Evolutionary conservation across 1,284 basidiomycete genomes (phyloP).

Genomic region (Ceratobasidium sp.): DNA sequence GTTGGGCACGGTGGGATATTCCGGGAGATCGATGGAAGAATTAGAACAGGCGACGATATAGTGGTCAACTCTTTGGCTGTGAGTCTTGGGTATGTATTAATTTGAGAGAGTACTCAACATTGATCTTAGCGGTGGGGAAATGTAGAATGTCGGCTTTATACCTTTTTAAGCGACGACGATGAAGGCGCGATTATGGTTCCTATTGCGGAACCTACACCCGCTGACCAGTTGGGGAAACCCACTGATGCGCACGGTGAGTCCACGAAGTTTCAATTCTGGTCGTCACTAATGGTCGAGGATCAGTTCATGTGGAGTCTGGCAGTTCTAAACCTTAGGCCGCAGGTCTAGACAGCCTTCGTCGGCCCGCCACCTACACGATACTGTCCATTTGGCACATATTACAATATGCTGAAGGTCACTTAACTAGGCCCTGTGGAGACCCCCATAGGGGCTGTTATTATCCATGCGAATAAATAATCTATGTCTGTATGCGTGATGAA

Average conservation of each 20-base stretch:
- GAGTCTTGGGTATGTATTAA: neutral
- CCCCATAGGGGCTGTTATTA: no score
- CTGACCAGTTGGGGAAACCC: constrained; percentile 1
- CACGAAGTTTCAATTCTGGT: neutral
- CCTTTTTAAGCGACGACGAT: constrained; percentile 28
- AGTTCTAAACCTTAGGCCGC: neutral
- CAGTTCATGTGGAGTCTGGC: neutral
- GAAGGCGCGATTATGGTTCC: constrained; percentile 22
- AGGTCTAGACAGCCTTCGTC: no score
- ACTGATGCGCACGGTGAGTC: constrained; percentile 24
- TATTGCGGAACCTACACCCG: neutral
- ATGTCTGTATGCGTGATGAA: no score
- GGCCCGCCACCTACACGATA: no score
- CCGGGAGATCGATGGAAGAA: constrained; percentile 20
- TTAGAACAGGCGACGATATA: neutral
- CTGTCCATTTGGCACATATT: no score
- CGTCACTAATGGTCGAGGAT: neutral
- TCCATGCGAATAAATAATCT: no score
- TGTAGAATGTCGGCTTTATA: constrained; percentile 32
- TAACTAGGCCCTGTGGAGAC: no score
- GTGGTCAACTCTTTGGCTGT: constrained; percentile 4
- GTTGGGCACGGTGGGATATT: constrained; percentile 35
- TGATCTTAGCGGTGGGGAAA: constrained; percentile 26
- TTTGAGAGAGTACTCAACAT: neutral
- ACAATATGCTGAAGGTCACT: no score